Evolutionary conservation across 2,329 filamentous ascomycete species (phyloP), one percentile per base, ranked within the genome.

Genomic region (Penicillium sp.): DNA sequence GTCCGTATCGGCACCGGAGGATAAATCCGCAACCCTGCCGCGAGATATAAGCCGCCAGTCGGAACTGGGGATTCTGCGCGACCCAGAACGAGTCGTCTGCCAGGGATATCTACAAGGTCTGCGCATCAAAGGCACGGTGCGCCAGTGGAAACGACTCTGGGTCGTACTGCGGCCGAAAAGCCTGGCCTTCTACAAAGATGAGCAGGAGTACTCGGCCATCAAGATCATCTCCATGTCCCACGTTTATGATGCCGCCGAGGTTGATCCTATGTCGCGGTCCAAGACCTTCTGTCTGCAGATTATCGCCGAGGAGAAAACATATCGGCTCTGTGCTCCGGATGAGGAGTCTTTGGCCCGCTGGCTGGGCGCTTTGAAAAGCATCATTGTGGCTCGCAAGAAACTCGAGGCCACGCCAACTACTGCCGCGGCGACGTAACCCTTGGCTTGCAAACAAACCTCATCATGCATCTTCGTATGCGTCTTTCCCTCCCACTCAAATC

Each of bases 111-210:
- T 97, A 20, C 86, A 87, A 64, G 81, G 88, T 47, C 78, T 96
- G 41, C 88, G 87, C 56, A 86, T 83, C 47, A 90, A 88, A 57
- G 64, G 65, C 32, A 88, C 89, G 7, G 80, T 98, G 39, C 82
- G 86, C 32, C 86, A 94, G 58, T 98, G 93, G 93, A 96, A 95
- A 73, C 84, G 88, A 55, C 77, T 89, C 43, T 97, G 93, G 93
- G 86, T 85, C 9, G 93, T 97, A 0, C 76, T 98, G 36, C 86
- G 93, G 20, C 84, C 87, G 1, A 83, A 85, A 36, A 89, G 86
- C 48, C 73, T 98, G 20, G 86, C 88, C 11, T 78, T 97, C 17
- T 98, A 98, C 75, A 96, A 96, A 66, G 85, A 94, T 59, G 87
- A 94, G 40, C 75, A 82, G 49, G 93, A 98, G 68, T 97, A 97